A percentile compares a stretch with the other conserved stretches of the same genome.
phyloP scores from a whole-genome alignment of 2,329 filamentous ascomycete species.

The Fusarium bulbicola region DNA sequence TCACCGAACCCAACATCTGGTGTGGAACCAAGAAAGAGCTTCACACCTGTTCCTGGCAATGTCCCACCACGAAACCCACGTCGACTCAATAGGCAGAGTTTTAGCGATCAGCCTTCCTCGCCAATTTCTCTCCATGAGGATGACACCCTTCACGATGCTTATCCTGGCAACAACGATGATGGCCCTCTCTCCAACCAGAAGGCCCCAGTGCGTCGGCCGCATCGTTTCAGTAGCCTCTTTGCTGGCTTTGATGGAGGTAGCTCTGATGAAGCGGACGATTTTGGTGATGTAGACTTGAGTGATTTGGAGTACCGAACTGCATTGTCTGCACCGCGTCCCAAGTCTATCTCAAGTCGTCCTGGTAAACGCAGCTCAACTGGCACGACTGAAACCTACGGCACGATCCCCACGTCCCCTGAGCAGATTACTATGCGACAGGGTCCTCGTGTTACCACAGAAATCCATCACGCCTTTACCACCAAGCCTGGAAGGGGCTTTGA shows the following conservation, averaged over 20 bases:
- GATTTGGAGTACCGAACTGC: conserved; percentile 75
- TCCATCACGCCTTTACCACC: conserved; percentile 55
- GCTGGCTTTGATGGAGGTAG: conserved; percentile 81
- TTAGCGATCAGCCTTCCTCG: conserved; percentile 61
- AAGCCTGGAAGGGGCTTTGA: conserved; percentile 51
- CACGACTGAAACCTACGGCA: conserved; percentile 43
- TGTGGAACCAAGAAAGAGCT: conserved; percentile 50
- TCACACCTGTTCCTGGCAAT: conserved; percentile 62
- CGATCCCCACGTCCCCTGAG: conserved; percentile 55
- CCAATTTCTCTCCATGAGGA: conserved; percentile 53
- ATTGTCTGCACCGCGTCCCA: conserved; percentile 69
- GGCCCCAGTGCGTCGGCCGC: conserved; percentile 72
- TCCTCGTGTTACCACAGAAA: conserved; percentile 50
- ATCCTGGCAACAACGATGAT: conserved; percentile 83
- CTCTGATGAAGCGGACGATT: conserved; percentile 72
- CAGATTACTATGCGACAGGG: conserved; percentile 45
- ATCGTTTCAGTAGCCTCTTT: conserved; percentile 85
- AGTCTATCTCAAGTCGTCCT: conserved; percentile 48
- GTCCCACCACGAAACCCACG: conserved; percentile 69
- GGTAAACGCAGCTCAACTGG: conserved; percentile 54
- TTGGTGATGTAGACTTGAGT: conserved; percentile 67
- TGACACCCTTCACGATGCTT: conserved; percentile 65
- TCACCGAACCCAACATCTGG: conserved; percentile 58
- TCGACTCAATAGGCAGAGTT: conserved; percentile 59
- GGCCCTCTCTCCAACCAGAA: conserved; percentile 72